phyloP scores from a whole-genome alignment of 192 early-diverging fungal genomes.

The Backusella psychrophila region DNA sequence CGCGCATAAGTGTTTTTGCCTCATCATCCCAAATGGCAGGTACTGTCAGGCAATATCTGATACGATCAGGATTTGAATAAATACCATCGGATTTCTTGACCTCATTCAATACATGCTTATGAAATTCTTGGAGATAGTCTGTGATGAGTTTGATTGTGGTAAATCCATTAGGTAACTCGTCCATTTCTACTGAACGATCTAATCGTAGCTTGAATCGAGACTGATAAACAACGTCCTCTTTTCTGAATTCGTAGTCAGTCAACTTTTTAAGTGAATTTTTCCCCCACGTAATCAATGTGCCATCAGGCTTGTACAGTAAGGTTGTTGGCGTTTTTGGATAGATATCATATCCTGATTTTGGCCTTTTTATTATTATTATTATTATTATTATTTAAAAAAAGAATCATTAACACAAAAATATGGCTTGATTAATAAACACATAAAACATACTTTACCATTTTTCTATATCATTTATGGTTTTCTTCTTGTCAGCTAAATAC shows the following conservation, averaged over 20 bases:
- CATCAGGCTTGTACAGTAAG: neutral
- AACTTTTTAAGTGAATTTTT: neutral
- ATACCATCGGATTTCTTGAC: constrained; percentile 29
- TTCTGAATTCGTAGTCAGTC: neutral
- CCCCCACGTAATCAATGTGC: neutral
- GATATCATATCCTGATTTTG: neutral
- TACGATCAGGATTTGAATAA: constrained; percentile 35
- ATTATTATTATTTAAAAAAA: neutral
- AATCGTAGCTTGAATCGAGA: constrained; percentile 5
- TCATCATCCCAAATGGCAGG: constrained; percentile 51
- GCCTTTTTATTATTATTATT: neutral
- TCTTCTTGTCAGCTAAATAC: neutral
- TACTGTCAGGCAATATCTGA: constrained; percentile 45
- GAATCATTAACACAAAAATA: neutral
- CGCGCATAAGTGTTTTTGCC: constrained; percentile 46
- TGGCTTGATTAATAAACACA: too few relatives aligned
- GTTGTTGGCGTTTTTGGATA: constrained; percentile 1
- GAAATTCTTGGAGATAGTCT: constrained; percentile 41
- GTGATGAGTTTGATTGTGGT: constrained; percentile 23
- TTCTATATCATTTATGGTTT: neutral
- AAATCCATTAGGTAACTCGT: neutral
- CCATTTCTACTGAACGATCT: neutral
- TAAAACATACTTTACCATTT: neutral
- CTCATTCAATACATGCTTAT: constrained; percentile 39
- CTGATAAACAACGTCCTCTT: neutral